Conservation (phyloP, 225 moss, liverwort and hornwort species). For the Takakia lepidozioides region DNA sequence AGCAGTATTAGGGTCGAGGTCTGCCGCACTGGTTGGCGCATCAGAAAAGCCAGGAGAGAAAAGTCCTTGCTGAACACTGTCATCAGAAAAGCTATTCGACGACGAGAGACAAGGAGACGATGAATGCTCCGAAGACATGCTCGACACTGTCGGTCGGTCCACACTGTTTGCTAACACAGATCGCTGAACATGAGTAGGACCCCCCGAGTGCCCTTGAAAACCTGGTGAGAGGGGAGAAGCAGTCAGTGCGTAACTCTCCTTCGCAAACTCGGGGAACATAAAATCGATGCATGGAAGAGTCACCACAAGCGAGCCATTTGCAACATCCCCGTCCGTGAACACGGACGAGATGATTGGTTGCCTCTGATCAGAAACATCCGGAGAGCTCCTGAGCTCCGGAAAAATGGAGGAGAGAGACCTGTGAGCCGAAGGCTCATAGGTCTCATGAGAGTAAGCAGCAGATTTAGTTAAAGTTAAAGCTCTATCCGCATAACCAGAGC, state of each 20-base stretch:
- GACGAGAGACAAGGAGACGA: not conserved
- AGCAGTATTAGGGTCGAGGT: slow-evolving; percentile 9
- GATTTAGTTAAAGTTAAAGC: too few species aligned
- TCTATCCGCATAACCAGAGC: too few species aligned
- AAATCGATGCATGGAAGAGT: too few species aligned
- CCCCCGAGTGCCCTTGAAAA: too few species aligned
- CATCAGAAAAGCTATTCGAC: not conserved
- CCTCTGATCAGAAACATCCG: slow-evolving; percentile 30
- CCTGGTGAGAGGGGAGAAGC: too few species aligned
- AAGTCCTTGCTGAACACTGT: not conserved
- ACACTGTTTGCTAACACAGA: too few species aligned
- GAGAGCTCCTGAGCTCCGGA: slow-evolving; percentile 3
- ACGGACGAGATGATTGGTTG: slow-evolving; percentile 46
- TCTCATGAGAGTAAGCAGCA: not conserved
- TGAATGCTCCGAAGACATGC: not conserved
- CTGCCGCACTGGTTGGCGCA: slow-evolving; percentile 8
- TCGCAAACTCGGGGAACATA: too few species aligned
- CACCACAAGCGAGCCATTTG: too few species aligned
- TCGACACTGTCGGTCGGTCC: too few species aligned
- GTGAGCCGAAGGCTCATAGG: not conserved
- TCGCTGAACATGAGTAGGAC: slow-evolving; percentile 1
- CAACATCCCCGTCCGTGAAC: slow-evolving; percentile 26
- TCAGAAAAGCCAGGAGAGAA: slow-evolving; percentile 9
- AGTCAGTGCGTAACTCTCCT: too few species aligned
- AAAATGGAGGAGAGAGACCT: slow-evolving; percentile 6